Evolutionary conservation across 2,329 filamentous ascomycete species (phyloP).

Genomic region (Microsporum canis): DNA sequence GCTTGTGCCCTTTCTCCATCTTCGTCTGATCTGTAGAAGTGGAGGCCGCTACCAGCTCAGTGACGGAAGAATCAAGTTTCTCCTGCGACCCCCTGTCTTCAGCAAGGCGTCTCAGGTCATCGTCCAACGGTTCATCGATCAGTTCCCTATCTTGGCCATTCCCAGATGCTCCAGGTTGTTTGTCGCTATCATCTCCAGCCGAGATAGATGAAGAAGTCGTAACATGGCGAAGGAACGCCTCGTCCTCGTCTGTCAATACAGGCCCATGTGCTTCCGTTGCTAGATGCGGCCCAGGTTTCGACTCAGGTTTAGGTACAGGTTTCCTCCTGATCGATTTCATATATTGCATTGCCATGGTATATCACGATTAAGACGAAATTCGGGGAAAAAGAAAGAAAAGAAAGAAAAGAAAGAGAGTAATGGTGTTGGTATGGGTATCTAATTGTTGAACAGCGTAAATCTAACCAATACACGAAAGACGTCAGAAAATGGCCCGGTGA

Average conservation of each 20-base stretch:
- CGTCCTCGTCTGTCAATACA: conserved; percentile 51
- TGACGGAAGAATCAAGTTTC: conserved; percentile 15
- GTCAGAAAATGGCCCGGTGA: background rate
- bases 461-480: background rate
- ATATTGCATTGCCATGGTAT: conserved; percentile 29
- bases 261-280: conserved; percentile 26
- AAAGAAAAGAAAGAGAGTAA: background rate
- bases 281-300: background rate
- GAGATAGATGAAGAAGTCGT: conserved; percentile 15
- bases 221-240: conserved; percentile 45
- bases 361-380: background rate
- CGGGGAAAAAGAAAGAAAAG: background rate
- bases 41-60: background rate
- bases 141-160: conserved; percentile 40
- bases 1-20: background rate
- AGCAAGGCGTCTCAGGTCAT: conserved; percentile 15
- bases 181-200: background rate
- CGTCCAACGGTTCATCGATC: conserved; percentile 39
- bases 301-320: conserved; percentile 19
- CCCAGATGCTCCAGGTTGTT: conserved; percentile 29
- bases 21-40: conserved; percentile 11
- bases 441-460: background rate
- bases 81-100: conserved; percentile 16
- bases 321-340: conserved; percentile 34
- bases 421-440: background rate